Evolutionary conservation across 2,329 filamentous ascomycete species (phyloP), one percentile per base, ranked within the genome.

Genomic region (Cladosporium velox): DNA sequence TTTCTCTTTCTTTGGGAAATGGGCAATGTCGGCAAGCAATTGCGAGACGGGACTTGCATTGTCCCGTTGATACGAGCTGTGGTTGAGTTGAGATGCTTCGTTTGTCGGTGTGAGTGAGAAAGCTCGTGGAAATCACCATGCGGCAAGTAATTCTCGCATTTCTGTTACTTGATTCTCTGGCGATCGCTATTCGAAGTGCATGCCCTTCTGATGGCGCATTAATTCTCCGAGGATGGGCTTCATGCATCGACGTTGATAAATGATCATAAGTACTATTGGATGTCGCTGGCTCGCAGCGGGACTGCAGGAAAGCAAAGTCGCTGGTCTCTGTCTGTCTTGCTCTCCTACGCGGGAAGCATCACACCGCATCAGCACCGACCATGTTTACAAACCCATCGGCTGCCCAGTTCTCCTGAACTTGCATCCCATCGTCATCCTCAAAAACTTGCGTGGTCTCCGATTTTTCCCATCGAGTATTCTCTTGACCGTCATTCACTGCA

Each of bases 31-130:
- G 57, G 57, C 32, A 41, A 11, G 7, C 24, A 35, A 24, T 11
- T 6, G 57, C 57, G 35, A 59, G 57, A 59, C 32, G 32, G 7
- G 21, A 41, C 54, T 24, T 57, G 32, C 32, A n/a, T 57, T 15
- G 30, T 7, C 21, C 55, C 57, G 57, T 59, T 59, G 34, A 41
- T 59, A 35, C 57, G 57, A 59, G 57, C 54, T 59, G 21, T 59
- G 57, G 57, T 44, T 59, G 57, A 59, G 12, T 44, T 59, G 57
- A 59, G 57, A 59, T 59, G 34, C 35, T 59, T 30, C 35, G 57
- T 59, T 59, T 59, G 57, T 59, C 57, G 35, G 57, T 59, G 57
- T 35, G 28, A n/a, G 38, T 44, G 7, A 41, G 34, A 41, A 12
- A 5, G 35, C 28, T 21, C 10, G 38, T 15, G 35, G 35, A 41